Evolutionary conservation across 495 filamentous ascomycete genomes (phyloP), one percentile per base, ranked within the genome.

Genomic region (Aspergillus avenaceus): DNA sequence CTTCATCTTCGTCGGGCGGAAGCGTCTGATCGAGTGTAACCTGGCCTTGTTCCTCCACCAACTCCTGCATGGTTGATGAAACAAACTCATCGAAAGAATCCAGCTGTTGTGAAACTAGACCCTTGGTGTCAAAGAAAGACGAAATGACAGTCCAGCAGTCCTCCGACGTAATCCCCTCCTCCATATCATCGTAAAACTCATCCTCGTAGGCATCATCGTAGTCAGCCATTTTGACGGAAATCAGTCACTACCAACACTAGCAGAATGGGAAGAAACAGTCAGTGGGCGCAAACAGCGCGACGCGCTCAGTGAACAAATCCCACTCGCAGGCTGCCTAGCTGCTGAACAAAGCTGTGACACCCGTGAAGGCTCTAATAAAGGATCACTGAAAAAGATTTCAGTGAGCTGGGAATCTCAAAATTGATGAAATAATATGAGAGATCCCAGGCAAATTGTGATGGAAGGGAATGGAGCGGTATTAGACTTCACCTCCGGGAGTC

Each of bases 51-150:
- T 97, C 93, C 47, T 87, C 82, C 22, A 97, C 84, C 46, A 97
- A 79, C 53, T 95, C 88, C 56, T 96, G 89, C 73, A 97, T 91
- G 0, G 93, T 96, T 3, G 86, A 88, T 27, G 82, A 80, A 41
- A 92, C 86, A 62, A 99, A 99, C 62, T 97, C 91, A 72, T 99
- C 88, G 75, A 96, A 99, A 2, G 93, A 99, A 65, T 97, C 91
- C 50, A 97, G 80, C 72, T 99, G 93, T 65, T 97, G 95, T 3
- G 95, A 95, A 9, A 97, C 95, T 18, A 99, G 80, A 59, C 95
- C 92, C 71, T 97, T 97, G 38, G 76, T 74, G 52, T 96, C 90
- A 72, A 99, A 97, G 74, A 97, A 97, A 1, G 95, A 85, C 23
- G 86, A 87, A 63, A 99, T 96, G 60, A 97, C 95, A 38, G 85